These are phyloP conservation scores for Helichrysum umbraculigerum DNA, from an alignment of 129 eudicot genomes.

Conservation along the genomic window DNA sequence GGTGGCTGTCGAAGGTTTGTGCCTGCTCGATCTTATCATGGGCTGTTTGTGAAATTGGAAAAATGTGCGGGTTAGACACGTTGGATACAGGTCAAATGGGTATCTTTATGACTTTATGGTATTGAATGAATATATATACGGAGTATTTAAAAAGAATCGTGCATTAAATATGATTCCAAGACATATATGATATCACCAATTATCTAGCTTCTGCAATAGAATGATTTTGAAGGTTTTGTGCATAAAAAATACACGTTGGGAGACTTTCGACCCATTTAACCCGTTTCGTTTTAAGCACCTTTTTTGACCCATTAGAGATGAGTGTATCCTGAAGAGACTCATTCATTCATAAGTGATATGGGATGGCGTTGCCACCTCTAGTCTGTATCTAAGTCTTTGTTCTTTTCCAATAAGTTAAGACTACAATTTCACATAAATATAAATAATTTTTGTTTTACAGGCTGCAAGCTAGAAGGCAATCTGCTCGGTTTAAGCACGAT, in stretches of 20 bases:
- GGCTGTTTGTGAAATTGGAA: background rate
- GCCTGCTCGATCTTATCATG: background rate
- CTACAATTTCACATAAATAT: background rate
- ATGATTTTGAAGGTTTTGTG: background rate
- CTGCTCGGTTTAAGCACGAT: conserved; percentile 42
- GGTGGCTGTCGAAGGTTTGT: conserved; percentile 53
- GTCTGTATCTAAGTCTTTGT: background rate
- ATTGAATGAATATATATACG: background rate
- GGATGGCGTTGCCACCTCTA: background rate
- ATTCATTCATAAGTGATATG: background rate
- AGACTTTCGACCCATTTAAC: background rate
- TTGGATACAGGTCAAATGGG: background rate
- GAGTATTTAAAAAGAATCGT: too few species aligned
- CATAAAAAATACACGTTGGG: background rate
- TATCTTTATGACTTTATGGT: background rate
- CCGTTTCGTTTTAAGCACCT: background rate
- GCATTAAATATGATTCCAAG: background rate
- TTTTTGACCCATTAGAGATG: too few species aligned
- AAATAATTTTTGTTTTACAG: conserved; percentile 19
- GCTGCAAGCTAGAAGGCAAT: conserved; percentile 42
- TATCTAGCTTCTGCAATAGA: background rate
- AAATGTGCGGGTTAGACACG: background rate
- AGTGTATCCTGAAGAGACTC: background rate
- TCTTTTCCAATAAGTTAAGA: background rate
- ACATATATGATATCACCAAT: background rate